phyloP scores from a whole-genome alignment of 176 grass and related monocot species.

The Miscanthus lutarioriparius region DNA sequence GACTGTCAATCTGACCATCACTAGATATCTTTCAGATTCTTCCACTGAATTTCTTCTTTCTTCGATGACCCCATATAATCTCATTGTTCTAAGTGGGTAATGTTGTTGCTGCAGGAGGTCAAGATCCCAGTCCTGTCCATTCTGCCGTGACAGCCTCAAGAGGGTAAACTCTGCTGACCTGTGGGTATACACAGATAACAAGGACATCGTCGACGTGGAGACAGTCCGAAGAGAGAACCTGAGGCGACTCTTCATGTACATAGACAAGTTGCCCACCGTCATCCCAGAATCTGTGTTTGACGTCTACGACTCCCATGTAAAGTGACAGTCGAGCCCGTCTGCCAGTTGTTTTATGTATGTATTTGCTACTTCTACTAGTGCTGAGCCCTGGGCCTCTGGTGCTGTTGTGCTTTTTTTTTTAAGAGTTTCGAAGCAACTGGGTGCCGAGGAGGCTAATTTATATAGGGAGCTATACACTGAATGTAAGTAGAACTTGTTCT shows the following conservation, averaged over 20 bases:
- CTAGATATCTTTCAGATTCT: background rate
- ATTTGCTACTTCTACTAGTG: background rate
- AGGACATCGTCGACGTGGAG: constrained; percentile 64
- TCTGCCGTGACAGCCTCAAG: constrained; percentile 76
- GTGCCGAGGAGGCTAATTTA: constrained; percentile 32
- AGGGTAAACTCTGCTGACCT: constrained; percentile 71
- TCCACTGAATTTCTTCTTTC: background rate
- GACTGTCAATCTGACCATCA: background rate
- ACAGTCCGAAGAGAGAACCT: constrained; percentile 72
- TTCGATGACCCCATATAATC: background rate
- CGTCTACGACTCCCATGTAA: constrained; percentile 67
- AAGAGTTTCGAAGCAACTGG: background rate
- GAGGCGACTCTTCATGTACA: constrained; percentile 77
- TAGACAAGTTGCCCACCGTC: constrained; percentile 79
- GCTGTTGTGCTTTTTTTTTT: background rate
- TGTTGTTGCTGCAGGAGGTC: constrained; percentile 54
- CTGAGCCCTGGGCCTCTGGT: constrained; percentile 27
- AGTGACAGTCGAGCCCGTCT: constrained; percentile 40
- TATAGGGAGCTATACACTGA: constrained; percentile 7
- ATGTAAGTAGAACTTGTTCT: constrained; percentile 35
- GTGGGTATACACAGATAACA: constrained; percentile 75
- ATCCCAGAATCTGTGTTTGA: constrained; percentile 76
- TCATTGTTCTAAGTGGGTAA: background rate
- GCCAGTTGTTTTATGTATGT: constrained; percentile 4
- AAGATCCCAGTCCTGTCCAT: constrained; percentile 90